Percentiles rank a stretch among this genome's conserved stretches.
Evolutionary conservation across 2,329 filamentous ascomycete species (phyloP).

Genomic region (Trichophaea hybrida): DNA sequence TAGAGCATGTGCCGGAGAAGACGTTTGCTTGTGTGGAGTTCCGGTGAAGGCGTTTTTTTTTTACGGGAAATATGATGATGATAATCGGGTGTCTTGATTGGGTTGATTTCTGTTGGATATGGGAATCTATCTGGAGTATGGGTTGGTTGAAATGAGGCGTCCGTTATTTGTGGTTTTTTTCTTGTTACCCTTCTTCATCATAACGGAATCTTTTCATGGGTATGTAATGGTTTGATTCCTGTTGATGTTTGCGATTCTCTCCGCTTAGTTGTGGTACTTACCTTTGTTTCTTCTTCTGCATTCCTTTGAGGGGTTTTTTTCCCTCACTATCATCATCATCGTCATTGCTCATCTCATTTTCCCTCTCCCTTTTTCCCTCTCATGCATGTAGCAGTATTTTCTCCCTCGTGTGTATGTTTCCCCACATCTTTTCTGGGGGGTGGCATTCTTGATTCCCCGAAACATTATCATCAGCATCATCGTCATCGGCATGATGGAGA

Average conservation of each 20-base stretch:
- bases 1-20: constrained; percentile 76
- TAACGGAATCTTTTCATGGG: no score
- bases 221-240: no score
- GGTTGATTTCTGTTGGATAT: background rate
- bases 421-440: no score
- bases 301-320: no score
- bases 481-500: no score
- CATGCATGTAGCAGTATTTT: background rate
- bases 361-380: background rate
- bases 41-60: constrained; percentile 39
- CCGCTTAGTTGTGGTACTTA: no score
- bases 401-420: background rate
- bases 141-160: background rate
- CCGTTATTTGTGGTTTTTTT: background rate
- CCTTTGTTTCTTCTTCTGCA: no score
- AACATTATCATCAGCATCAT: no score
- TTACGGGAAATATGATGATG: background rate
- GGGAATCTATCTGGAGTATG: background rate
- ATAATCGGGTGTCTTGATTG: background rate
- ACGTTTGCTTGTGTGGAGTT: constrained; percentile 83
- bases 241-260: no score
- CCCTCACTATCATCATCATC: no score
- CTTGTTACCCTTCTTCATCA: background rate
- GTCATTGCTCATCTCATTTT: background rate
- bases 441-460: no score